These are phyloP conservation scores for Escovopsis weberi DNA, from an alignment of 2,329 filamentous ascomycete genomes.

Conservation along the genomic window DNA sequence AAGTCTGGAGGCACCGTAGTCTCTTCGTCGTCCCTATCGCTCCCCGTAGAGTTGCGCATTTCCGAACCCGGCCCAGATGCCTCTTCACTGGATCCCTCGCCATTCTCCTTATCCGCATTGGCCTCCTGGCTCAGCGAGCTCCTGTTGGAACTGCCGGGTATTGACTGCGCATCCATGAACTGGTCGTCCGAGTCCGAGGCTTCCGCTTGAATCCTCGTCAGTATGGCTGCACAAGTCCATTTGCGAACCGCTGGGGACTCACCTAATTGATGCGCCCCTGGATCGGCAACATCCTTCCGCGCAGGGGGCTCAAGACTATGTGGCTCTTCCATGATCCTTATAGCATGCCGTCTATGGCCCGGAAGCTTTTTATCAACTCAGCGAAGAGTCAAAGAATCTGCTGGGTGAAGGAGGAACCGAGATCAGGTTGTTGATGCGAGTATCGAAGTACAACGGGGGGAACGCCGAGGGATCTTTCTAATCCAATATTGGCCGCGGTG, in stretches of 20 bases:
- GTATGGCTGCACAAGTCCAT: slow-evolving; percentile 2
- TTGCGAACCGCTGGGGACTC: slow-evolving; percentile 21
- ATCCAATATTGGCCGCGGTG: no score
- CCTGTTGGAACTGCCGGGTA: slow-evolving; percentile 25
- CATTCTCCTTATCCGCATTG: slow-evolving; percentile 38
- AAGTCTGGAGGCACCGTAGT: slow-evolving; percentile 32
- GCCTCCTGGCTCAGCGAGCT: slow-evolving; percentile 43
- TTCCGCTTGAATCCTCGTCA: slow-evolving; percentile 23
- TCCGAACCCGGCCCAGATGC: slow-evolving; percentile 47
- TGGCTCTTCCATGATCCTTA: slow-evolving; percentile 15
- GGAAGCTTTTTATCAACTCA: no score
- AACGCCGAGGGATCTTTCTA: neutral
- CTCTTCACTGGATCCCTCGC: slow-evolving; percentile 38
- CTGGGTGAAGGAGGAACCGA: no score
- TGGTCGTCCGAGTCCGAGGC: slow-evolving; percentile 54
- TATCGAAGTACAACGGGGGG: neutral
- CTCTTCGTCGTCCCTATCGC: slow-evolving; percentile 46
- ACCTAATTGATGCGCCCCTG: slow-evolving; percentile 42
- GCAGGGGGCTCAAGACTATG: slow-evolving; percentile 19
- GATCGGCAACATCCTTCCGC: slow-evolving; percentile 28
- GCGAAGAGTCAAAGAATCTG: no score
- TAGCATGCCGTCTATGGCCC: neutral
- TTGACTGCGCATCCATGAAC: slow-evolving; percentile 52
- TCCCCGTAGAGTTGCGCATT: slow-evolving; percentile 39
- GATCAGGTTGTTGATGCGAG: no score